Base-by-base conservation (phyloP, 192 early-diverging fungal species). In the Umbelopsis vinacea region DNA sequence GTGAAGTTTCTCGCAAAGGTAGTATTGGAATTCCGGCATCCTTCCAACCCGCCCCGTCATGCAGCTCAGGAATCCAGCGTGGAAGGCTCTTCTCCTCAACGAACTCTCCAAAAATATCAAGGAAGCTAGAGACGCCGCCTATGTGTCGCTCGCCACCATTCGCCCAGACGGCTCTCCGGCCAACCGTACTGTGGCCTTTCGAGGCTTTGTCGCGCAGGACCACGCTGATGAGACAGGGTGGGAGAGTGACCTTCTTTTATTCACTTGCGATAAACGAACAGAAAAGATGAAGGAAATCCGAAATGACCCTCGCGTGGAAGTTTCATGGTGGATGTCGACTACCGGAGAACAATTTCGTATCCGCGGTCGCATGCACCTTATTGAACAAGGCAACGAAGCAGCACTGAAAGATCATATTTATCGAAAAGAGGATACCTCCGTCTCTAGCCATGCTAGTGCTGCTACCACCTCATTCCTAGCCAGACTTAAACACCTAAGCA, bases 331-430 rank as follows among this genome's bases (percentile, higher is more conserved):
- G 68, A 77, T 83, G 60, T 33, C 54, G 60, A 57, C 52, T 29
- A 80, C 82, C 0, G 47, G 24, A 22, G 82, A 83, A 15, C 82
- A 83, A 53, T 80, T 75, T 74, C 82, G 82, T 33, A 29, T 83
- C 14, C 33, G 47, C 0, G 82, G 82, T 19, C 66, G 46, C 14
- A 43, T 80, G 46, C 52, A 73, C 45, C 33, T 72, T 2, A 38
- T 74, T 66, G 70, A 54, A 8, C 21, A 67, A 24, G 50, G 23
- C 23, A 57, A 22, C 22, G 33, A 19, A 37, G 57, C 38, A 19
- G 3, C 37, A 0, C 17, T 63, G 11, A 63, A 63, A n/a, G 57
- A 63, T 26, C 57, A 63, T 14, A 63, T 63, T 29, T 29, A 29
- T 19, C 57, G 29, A 9, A 63, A 63, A 17, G 29, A 63, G 37